Conservation (phyloP, 1,139 yeast species). For the Scheffersomyces parashehatae region DNA sequence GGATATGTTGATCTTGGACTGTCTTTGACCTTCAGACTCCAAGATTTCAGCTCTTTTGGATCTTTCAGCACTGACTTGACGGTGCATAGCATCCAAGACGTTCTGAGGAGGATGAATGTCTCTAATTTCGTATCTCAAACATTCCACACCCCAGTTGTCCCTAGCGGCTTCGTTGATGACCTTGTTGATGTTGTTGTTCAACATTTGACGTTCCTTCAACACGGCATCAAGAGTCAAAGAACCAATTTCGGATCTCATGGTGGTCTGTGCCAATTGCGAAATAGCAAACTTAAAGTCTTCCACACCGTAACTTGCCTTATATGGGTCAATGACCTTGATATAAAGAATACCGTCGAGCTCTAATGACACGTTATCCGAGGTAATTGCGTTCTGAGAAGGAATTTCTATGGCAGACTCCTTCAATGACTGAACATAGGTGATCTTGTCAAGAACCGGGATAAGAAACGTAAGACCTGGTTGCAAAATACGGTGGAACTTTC, state of each 20-base stretch:
- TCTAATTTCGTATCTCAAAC: conserved; percentile 82
- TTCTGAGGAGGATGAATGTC: conserved; percentile 87
- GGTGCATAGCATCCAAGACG: conserved; percentile 89
- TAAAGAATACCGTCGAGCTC: conserved; percentile 85
- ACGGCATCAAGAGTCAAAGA: conserved; percentile 78
- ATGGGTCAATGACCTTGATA: conserved; percentile 76
- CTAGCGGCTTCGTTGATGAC: conserved; percentile 82
- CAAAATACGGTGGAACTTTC: conserved; percentile 72
- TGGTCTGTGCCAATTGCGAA: conserved; percentile 83
- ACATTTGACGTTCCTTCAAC: conserved; percentile 68
- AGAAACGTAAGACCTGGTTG: conserved; percentile 78
- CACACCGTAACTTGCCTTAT: conserved; percentile 85
- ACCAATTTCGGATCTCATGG: conserved; percentile 89
- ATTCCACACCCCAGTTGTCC: conserved; percentile 81
- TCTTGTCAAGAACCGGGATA: conserved; percentile 70
- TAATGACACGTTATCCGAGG: conserved; percentile 81
- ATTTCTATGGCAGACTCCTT: conserved; percentile 84
- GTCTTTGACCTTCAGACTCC: conserved; percentile 83
- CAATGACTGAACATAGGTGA: conserved; percentile 77
- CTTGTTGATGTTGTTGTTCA: conserved; percentile 72
- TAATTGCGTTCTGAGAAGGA: conserved; percentile 82
- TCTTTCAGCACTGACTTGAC: conserved; percentile 85
- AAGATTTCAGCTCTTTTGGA: conserved; percentile 84
- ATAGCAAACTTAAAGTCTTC: conserved; percentile 88
- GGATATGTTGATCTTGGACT: conserved; percentile 75